Conservation (phyloP, 352 stramenopile species). For the Globisporangium cystogenes region DNA sequence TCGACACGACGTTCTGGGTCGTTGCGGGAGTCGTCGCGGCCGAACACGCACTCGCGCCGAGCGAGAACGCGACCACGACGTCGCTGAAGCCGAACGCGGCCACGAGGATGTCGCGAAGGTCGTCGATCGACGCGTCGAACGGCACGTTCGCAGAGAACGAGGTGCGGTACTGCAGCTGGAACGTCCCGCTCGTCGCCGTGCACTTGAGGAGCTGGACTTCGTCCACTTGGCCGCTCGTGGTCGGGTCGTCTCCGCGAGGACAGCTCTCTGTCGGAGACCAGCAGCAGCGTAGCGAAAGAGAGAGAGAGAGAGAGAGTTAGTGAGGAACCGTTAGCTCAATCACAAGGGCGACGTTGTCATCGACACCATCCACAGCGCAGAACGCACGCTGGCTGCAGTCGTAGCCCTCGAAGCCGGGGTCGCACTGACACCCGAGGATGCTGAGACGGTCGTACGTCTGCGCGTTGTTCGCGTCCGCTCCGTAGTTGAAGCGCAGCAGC, state of each 20-base stretch:
- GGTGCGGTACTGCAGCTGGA: slow-evolving; percentile 60
- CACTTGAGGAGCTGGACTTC: slow-evolving; percentile 81
- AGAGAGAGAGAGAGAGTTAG: neutral
- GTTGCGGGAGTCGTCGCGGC: slow-evolving; percentile 9
- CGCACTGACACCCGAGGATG: slow-evolving; percentile 87
- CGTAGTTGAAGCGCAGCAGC: slow-evolving; percentile 62
- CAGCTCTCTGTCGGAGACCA: slow-evolving; percentile 53
- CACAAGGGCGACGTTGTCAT: too few species aligned
- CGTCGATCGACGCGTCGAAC: slow-evolving; percentile 29
- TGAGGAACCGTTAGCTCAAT: neutral
- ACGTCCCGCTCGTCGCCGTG: slow-evolving; percentile 39
- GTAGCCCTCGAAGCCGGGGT: slow-evolving; percentile 87
- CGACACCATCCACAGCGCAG: neutral
- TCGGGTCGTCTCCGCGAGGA: slow-evolving; percentile 80
- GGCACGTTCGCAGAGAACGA: slow-evolving; percentile 44
- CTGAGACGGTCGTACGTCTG: slow-evolving; percentile 76
- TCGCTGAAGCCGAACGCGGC: slow-evolving; percentile 43
- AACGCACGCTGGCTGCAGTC: slow-evolving; percentile 76
- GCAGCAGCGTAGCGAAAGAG: neutral
- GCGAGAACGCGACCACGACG: slow-evolving; percentile 36
- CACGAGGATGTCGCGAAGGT: slow-evolving; percentile 56
- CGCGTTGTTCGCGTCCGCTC: slow-evolving; percentile 53
- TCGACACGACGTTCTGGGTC: slow-evolving; percentile 38
- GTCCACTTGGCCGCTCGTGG: slow-evolving; percentile 72
- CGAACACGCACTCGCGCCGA: slow-evolving; percentile 30